Base-by-base conservation (phyloP, 31 red algal species). In the Asparagopsis taxiformis region DNA sequence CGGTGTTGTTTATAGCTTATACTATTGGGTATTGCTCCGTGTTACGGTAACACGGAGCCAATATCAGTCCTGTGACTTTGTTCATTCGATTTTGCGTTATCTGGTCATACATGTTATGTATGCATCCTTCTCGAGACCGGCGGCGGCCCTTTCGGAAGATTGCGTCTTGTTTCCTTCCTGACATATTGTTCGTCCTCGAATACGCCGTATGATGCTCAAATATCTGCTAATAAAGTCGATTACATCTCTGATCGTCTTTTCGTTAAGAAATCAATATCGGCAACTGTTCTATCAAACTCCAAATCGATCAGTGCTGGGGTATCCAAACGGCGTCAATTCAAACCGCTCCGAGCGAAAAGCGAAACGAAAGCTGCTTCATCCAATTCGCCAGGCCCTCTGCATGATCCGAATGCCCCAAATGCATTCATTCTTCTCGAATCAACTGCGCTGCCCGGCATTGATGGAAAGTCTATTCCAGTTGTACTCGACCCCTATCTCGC, bases 211-310 rank as follows among this genome's bases (percentile, higher is more conserved):
- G 90, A 93, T 75, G 68, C 82, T 10, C 75, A 93, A 32, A 55
- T 68, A 31, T 32, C 66, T 10, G 70, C 87, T 24, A 61, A 59
- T 16, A 74, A 75, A 26, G 75, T 82, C n/a, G 81, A 93, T 35
- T 93, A 76, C 37, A 43, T 81, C 38, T 93, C 90, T 11, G 90
- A 81, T 19, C 73, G 90, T 25, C 50, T 93, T 9, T 93, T 93
- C 46, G 39, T 83, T 23, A 80, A 74, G 26, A 28, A 75, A 3
- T 24, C 56, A 8, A 21, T 62, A n/a, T 31, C 22, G 4, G 30
- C 80, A 0, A 28, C 56, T 3, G 20, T 32, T 13, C 11, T n/a
- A 25, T 68, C 68, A 9, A 38, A 55, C 7, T 46, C 33, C 11
- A 65, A n/a, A 3, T 38, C n/a, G 29, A 52, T 34, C 0, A 16